These are phyloP conservation scores for Scutellaria baicalensis DNA, from an alignment of 257 asterid species.

Conservation along the genomic window DNA sequence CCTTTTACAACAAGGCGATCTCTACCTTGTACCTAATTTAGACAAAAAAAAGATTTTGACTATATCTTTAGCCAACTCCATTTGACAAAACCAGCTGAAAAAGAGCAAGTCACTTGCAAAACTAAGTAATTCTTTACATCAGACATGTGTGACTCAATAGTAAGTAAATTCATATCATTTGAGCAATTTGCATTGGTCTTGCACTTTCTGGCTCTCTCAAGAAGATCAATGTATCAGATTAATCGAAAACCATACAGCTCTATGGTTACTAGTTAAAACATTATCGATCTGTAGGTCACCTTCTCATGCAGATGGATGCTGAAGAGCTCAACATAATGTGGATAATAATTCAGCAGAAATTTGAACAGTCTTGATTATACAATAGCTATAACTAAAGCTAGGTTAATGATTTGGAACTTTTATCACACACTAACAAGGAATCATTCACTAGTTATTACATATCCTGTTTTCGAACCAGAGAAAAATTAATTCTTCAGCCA, in stretches of 20 bases:
- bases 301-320: background rate
- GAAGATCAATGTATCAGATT: background rate
- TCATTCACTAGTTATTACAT: background rate
- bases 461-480: background rate
- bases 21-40: conserved; percentile 83
- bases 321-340: background rate
- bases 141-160: background rate
- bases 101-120: background rate
- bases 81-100: background rate
- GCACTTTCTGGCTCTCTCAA: background rate
- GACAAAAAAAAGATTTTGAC: conserved; percentile 1
- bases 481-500: background rate
- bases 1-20: conserved; percentile 60
- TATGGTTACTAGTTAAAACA: too few species aligned
- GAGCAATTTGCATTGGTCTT: background rate
- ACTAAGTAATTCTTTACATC: background rate
- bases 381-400: background rate
- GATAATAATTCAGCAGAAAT: background rate
- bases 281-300: too few species aligned
- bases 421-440: background rate
- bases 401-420: background rate
- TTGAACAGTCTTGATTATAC: background rate
- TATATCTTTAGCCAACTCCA: background rate
- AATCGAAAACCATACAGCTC: background rate
- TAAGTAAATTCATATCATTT: background rate